Evolutionary conservation across 768 basidiomycete species (phyloP).

Genomic region (Mycena metata): DNA sequence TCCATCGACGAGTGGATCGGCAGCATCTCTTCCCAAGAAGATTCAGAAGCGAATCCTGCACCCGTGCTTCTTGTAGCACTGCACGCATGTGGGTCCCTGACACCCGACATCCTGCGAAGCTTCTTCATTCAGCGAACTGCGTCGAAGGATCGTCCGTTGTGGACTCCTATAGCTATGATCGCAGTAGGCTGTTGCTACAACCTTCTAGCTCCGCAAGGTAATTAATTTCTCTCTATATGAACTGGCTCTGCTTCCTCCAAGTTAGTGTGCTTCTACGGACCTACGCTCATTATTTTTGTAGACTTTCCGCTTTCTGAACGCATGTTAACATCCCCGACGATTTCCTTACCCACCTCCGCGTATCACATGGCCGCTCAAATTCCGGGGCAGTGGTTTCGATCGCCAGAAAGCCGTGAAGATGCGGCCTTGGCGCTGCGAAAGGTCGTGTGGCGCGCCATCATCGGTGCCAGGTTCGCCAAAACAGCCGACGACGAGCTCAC

Average conservation of each 20-base stretch:
- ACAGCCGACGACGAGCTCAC: not conserved
- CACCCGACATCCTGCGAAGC: conserved; percentile 73
- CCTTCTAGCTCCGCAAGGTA: conserved; percentile 68
- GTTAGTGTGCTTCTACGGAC: conserved; percentile 12
- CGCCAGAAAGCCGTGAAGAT: conserved; percentile 46
- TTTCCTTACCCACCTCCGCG: conserved; percentile 61
- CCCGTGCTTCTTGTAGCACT: conserved; percentile 77
- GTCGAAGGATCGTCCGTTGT: conserved; percentile 43
- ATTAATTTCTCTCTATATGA: conserved; percentile 1
- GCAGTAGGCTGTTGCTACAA: conserved; percentile 88
- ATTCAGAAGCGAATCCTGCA: conserved; percentile 35
- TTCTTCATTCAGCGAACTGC: conserved; percentile 48
- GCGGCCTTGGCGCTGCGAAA: conserved; percentile 73
- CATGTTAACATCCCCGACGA: conserved; percentile 50
- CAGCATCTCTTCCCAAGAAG: conserved; percentile 28
- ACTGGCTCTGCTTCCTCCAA: conserved; percentile 11
- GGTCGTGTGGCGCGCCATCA: conserved; percentile 78
- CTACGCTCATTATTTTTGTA: conserved; percentile 40
- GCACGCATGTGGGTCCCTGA: conserved; percentile 84
- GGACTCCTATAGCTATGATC: conserved; percentile 68
- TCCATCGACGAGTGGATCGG: conserved; percentile 69
- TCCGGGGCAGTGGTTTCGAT: conserved; percentile 71
- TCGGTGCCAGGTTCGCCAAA: conserved; percentile 48
- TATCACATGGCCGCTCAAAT: conserved; percentile 81
- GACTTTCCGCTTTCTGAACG: conserved; percentile 70